phyloP scores from a whole-genome alignment of 768 basidiomycete genomes.

The Lactarius psammicola region DNA sequence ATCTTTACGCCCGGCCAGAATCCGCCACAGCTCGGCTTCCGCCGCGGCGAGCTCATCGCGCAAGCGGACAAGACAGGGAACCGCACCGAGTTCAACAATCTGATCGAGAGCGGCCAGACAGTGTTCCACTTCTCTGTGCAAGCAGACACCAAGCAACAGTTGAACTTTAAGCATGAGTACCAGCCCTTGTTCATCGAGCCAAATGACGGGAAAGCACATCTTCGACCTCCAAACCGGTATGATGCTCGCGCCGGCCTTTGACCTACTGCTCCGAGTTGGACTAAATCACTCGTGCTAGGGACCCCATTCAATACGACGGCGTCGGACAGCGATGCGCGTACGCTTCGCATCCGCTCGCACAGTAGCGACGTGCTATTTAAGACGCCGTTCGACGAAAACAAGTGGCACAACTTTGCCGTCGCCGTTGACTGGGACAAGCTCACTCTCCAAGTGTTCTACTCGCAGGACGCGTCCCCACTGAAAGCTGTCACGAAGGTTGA shows the following conservation, averaged over 20 bases:
- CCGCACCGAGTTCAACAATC: conserved; percentile 35
- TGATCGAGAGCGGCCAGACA: conserved; percentile 45
- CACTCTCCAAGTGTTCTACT: conserved; percentile 54
- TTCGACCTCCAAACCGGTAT: conserved; percentile 47
- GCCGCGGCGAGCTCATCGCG: conserved; percentile 60
- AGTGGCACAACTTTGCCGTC: conserved; percentile 63
- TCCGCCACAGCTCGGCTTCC: conserved; percentile 53
- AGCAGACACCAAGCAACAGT: conserved; percentile 39
- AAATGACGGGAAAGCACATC: conserved; percentile 55
- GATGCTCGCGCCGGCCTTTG: neutral
- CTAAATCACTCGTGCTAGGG: conserved; percentile 35
- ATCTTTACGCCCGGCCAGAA: conserved; percentile 53
- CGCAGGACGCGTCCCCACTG: conserved; percentile 41
- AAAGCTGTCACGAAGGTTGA: conserved; percentile 43
- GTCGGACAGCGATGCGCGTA: conserved; percentile 45
- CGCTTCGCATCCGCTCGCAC: conserved; percentile 57
- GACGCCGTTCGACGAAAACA: conserved; percentile 42
- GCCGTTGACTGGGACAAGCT: conserved; percentile 53
- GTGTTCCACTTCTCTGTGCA: conserved; percentile 53
- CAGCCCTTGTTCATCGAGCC: conserved; percentile 65
- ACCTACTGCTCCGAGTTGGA: neutral
- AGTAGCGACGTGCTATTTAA: conserved; percentile 50
- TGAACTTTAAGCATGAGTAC: conserved; percentile 60
- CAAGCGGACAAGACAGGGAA: conserved; percentile 40
- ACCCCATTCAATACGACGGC: conserved; percentile 57